Base-by-base conservation (phyloP, 148 eudicot genomes). In the Silene uniflora region DNA sequence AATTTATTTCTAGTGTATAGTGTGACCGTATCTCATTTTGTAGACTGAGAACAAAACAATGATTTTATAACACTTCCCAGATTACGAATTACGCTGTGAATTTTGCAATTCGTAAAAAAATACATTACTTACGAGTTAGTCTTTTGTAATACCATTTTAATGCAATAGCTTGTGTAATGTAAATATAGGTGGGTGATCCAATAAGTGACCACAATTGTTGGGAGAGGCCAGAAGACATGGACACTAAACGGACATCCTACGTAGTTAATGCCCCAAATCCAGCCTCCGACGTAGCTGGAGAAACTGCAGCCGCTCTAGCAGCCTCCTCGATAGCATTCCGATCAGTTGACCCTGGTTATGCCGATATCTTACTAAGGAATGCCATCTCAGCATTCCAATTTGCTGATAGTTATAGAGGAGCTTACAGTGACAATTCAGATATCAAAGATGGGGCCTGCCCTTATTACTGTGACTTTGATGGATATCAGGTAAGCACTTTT, bases 211-310 rank as follows among this genome's bases (percentile, higher is more conserved):
- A 95, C 35, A 86, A 82, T 73, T 95, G 97, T 75, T 95, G 97
- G 99, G 99, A 95, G 73, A 92, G 98, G 72, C 98, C 98, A 22
- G 97, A 93, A 71, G 98, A 93, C 55, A 95, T 92, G 98, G 98
- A 95, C 89, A 95, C 99, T 0, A 74, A 82, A 52, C 76, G 99
- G 67, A 95, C 91, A 10, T 89, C 85, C 1, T 95, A 92, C 75
- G 76, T 79, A 2, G 99, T 95, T 7, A 86, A 88, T 0, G 96
- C 97, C 2, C 97, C 97, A 7, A 89, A 87, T 74, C 78, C 97
- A 5, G 97, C 97, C 18, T 95, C 99, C 10, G 99, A 95, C 44
- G 97, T 95, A 0, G 97, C 99, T 0, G 97, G 96, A 0, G 99
- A 95, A 82, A 90, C 92, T 0, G 97, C 99, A 0, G 99, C 99